Conservation (phyloP, 2,329 filamentous ascomycete genomes). For the Aspergillus ibericus region DNA sequence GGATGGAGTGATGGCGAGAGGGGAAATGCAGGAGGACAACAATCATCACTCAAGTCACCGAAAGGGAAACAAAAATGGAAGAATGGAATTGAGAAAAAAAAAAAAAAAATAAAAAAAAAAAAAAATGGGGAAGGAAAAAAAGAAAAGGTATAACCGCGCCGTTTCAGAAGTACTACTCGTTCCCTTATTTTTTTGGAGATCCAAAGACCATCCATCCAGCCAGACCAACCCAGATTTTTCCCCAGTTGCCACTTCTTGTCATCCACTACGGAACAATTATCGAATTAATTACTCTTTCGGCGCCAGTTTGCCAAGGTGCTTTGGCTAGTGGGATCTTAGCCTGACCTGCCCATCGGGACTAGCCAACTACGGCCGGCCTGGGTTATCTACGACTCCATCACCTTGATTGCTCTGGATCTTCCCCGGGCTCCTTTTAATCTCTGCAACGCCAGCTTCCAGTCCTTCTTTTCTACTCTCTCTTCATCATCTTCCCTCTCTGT, state of each 20-base stretch:
- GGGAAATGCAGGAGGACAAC: not conserved
- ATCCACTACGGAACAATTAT: no score
- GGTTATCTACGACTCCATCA: conserved; percentile 6
- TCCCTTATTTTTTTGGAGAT: conserved; percentile 1
- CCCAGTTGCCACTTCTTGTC: conserved; percentile 15
- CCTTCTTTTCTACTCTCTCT: conserved; percentile 14
- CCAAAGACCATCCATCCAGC: not conserved
- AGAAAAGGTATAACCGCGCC: not conserved
- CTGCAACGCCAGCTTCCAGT: conserved; percentile 16
- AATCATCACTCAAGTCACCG: not conserved
- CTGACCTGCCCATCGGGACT: not conserved
- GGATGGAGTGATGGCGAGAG: not conserved
- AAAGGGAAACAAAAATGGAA: not conserved
- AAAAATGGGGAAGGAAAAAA: not conserved
- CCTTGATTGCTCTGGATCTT: conserved; percentile 16
- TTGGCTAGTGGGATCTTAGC: not conserved
- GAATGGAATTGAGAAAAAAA: not conserved
- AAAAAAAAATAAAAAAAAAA: not conserved
- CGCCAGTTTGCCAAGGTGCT: not conserved
- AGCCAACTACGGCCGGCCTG: not conserved
- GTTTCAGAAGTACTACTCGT: not conserved
- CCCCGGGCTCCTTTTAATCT: conserved; percentile 23
- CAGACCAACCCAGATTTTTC: conserved; percentile 11
- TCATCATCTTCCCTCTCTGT: conserved; percentile 12
- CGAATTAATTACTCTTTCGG: not conserved